Conservation (phyloP, 495 filamentous ascomycete species). For the Polyplosphaeria fusca region DNA sequence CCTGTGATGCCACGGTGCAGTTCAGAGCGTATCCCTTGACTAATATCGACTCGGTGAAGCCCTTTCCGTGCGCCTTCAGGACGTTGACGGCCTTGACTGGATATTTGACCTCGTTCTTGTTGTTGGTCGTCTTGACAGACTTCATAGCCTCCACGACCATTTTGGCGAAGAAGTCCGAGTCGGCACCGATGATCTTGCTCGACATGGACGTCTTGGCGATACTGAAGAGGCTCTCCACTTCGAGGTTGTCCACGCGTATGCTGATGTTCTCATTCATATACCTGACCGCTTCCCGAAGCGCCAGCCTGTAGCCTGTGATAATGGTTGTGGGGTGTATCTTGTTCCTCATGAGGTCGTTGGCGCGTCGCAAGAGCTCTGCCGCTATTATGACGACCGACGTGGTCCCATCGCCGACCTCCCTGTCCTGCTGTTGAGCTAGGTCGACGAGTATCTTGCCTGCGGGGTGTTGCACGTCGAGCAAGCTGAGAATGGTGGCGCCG, state of each 20-base stretch:
- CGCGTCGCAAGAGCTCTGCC: slow-evolving; percentile 88
- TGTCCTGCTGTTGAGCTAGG: slow-evolving; percentile 96
- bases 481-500: slow-evolving; percentile 89
- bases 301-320: slow-evolving; percentile 95
- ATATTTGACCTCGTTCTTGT: slow-evolving; percentile 87
- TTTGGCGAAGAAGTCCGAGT: slow-evolving; percentile 95
- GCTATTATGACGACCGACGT: slow-evolving; percentile 97
- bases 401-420: slow-evolving; percentile 95
- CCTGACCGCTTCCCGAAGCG: slow-evolving; percentile 91
- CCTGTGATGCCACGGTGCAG: slow-evolving; percentile 97
- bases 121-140: slow-evolving; percentile 88
- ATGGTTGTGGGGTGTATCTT: slow-evolving; percentile 99
- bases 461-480: slow-evolving; percentile 95
- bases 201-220: slow-evolving; percentile 99
- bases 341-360: slow-evolving; percentile 98
- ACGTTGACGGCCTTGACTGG: slow-evolving; percentile 99
- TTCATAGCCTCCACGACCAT: slow-evolving; percentile 97
- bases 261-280: slow-evolving; percentile 99
- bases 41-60: slow-evolving; percentile 79
- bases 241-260: slow-evolving; percentile 87
- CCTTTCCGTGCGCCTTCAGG: slow-evolving; percentile 96
- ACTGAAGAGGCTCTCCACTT: slow-evolving; percentile 82
- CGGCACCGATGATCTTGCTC: slow-evolving; percentile 94
- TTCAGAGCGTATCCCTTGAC: slow-evolving; percentile 97
- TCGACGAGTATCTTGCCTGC: slow-evolving; percentile 98